Evolutionary conservation across 805 yeast genomes (phyloP), one percentile per base, ranked within the genome.

Genomic region (Pichia heedii): DNA sequence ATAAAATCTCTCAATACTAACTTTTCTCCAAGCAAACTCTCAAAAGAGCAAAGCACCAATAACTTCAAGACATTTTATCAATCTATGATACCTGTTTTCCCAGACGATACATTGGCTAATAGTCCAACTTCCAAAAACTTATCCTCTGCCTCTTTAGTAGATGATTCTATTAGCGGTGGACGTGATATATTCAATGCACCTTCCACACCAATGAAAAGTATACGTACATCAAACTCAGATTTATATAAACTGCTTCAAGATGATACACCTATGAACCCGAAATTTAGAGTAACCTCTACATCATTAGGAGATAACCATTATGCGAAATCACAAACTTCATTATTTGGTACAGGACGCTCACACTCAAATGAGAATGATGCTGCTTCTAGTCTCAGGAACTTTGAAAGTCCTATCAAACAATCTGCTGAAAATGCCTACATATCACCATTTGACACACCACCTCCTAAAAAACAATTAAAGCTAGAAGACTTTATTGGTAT

Each of bases 251-350:
- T 62, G n/a, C 54, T 60, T 40, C 51, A 49, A 45, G 53, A 51
- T 37, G 67, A 62, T 42, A 54, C 64, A 7, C 55, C 65, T 5
- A 52, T 57, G 4, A 61, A 58, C 51, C 67, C 67, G 5, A 51
- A 46, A 24, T 50, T 61, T 4, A 38, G 44, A 20, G 22, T 26
- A n/a, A 45, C 60, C 5, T 54, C 54, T 10, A 48, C 54, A 1
- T 22, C 48, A 22, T 52, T 46, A 12, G 50, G 50, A 24, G 59
- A 61, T 5, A 42, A 2, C 59, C 62, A 10, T 54, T 60, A 16
- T n/a, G n/a, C 19, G 39, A 15, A 21, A 16, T 11, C 22, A 12
- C 2, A 33, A n/a, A 15, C 19, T 19, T 12, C 33, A 33, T 13
- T 35, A 34, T 5, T 20, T 39, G 8, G 10, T 36, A 21, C 13